Base-by-base conservation (phyloP, 108 stramenopile genomes). In the Mediolabrus comicus region DNA sequence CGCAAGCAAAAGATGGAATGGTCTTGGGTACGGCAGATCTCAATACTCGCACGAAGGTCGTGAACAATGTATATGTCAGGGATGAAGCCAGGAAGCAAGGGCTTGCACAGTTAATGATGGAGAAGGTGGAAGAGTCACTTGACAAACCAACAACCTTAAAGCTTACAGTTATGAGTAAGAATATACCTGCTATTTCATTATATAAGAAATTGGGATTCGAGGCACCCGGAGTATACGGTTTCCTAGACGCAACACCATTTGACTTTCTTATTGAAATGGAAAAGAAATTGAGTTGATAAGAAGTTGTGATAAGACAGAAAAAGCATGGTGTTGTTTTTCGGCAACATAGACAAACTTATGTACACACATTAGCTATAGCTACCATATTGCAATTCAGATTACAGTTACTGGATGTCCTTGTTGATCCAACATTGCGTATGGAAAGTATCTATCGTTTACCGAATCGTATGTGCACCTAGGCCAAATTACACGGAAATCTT, bases 401-500 rank as follows among this genome's bases (percentile, higher is more conserved):
- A 46, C 72, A 32, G 55, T 22, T 6, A 58, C 46, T 4, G 63
- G 63, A 8, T 43, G 19, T 3, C 84, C 84, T 9, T 75, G 62
- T 1, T 36, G 65, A 54, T 86, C 67, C 29, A 88, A 60, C 39
- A 74, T 33, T 24, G 86, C 83, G 68, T 65, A 90, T 0, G 89
- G 89, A 63, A 83, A 88, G 75, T 89, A 92, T 59, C 82, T 74
- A 34, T 84, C 72, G 33, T 90, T 92, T 34, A 81, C 69, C 9
- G 63, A 49, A 76, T 92, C 91, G 69, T 83, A 92, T 3, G 88
- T 89, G 71, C 91, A 92, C n/a, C 78, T 67, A 35, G 91, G 91
- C 36, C 64, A 79, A 10, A 87, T 77, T 4, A 89, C 87, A 22
- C 77, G 62, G 35, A 87, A 84, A 0, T 83, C 81, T 41, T 92